These are phyloP conservation scores for Musa acuminata DNA, from an alignment of 176 grass and related monocot species.

Conservation along the genomic window DNA sequence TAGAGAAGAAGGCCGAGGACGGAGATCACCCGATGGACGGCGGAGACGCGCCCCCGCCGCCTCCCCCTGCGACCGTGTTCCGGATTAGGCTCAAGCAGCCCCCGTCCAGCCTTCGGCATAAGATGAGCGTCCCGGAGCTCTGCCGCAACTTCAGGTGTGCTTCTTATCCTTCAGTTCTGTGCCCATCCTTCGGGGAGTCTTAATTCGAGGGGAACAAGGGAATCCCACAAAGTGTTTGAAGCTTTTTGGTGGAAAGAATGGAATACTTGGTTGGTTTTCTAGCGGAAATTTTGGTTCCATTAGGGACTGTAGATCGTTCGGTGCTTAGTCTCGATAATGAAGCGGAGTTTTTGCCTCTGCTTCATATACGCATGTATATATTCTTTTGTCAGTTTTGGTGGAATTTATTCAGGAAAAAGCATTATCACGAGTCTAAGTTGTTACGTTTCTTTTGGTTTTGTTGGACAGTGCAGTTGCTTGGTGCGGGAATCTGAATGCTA, in stretches of 20 bases:
- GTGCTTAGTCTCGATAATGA: no score
- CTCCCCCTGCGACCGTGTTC: constrained; percentile 65
- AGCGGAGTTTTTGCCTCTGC: no score
- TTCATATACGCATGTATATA: no score
- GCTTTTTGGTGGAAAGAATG: not conserved
- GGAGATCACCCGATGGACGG: constrained; percentile 17
- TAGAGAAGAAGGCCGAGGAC: constrained; percentile 41
- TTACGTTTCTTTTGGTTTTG: constrained; percentile 2
- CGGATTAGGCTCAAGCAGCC: constrained; percentile 88
- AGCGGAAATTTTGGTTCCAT: not conserved
- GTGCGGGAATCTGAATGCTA: constrained; percentile 81
- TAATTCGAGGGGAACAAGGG: not conserved
- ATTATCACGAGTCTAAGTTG: not conserved
- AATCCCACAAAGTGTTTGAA: not conserved
- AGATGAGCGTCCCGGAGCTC: constrained; percentile 93
- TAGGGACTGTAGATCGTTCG: no score
- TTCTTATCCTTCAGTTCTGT: not conserved
- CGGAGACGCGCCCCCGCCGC: constrained; percentile 19
- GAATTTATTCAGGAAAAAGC: not conserved
- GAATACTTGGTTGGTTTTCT: not conserved
- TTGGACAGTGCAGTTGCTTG: constrained; percentile 68
- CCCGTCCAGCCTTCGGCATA: constrained; percentile 58
- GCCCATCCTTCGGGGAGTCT: not conserved
- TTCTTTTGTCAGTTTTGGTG: not conserved
- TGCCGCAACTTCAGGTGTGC: constrained; percentile 84